phyloP scores from a whole-genome alignment of 805 yeast species.

The Zygosaccharomyces rouxii region DNA sequence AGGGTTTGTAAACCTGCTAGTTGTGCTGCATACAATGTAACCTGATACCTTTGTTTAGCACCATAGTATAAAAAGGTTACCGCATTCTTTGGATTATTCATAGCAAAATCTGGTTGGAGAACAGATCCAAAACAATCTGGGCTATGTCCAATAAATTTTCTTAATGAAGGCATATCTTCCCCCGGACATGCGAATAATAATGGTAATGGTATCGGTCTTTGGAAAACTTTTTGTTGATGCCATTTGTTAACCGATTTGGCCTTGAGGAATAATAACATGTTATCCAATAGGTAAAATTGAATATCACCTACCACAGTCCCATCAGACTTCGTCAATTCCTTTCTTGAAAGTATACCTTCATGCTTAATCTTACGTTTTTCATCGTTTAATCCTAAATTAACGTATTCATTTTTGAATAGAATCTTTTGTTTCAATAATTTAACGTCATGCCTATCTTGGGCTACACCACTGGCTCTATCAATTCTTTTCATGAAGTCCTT shows the following conservation, averaged over 20 bases:
- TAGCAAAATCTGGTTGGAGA: constrained; percentile 23
- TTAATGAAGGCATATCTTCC: constrained; percentile 70
- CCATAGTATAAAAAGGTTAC: constrained; percentile 35
- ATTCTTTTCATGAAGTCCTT: constrained; percentile 66
- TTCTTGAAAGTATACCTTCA: constrained; percentile 36
- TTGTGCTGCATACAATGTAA: constrained; percentile 42
- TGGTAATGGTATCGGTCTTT: constrained; percentile 81
- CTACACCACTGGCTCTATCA: constrained; percentile 86
- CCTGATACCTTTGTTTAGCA: constrained; percentile 39
- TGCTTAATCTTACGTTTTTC: constrained; percentile 67
- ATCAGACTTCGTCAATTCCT: constrained; percentile 30
- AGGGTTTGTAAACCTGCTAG: constrained; percentile 68
- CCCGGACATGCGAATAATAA: constrained; percentile 68
- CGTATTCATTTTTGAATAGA: constrained; percentile 77
- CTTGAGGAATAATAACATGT: constrained; percentile 78
- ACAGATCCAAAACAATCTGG: constrained; percentile 34
- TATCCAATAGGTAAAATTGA: constrained; percentile 83
- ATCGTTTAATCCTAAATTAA: constrained; percentile 77
- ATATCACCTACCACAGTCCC: constrained; percentile 52
- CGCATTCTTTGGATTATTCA: constrained; percentile 31
- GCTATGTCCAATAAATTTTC: constrained; percentile 35
- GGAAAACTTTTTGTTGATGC: constrained; percentile 87
- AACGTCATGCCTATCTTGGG: constrained; percentile 86
- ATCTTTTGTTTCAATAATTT: constrained; percentile 82
- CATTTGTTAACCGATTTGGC: constrained; percentile 83